Evolutionary conservation across 2,329 filamentous ascomycete genomes (phyloP).

Genomic region (Purpureocillium takamizusanense): DNA sequence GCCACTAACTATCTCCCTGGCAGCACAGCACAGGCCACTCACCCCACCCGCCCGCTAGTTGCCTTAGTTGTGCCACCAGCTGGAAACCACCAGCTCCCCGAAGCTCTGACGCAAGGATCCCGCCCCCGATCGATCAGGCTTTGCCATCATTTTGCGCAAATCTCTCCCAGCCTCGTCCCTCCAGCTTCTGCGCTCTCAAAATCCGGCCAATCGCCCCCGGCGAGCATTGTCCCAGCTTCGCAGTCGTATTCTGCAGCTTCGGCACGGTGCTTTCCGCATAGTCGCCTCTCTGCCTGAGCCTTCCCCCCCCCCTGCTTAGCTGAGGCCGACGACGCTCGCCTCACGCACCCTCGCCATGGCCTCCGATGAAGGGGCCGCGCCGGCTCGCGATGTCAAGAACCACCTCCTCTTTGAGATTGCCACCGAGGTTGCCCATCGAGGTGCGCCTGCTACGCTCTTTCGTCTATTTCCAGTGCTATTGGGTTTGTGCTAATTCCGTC

Average conservation of each 20-base stretch:
- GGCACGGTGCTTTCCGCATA: neutral
- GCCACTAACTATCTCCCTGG: too few relatives aligned
- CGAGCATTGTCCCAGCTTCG: neutral
- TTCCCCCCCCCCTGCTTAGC: neutral
- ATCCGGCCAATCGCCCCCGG: too few relatives aligned
- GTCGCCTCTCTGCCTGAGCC: too few relatives aligned
- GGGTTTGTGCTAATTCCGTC: constrained; percentile 6
- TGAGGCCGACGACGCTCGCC: neutral
- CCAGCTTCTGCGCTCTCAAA: too few relatives aligned
- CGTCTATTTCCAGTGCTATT: constrained; percentile 2
- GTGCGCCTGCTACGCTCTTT: constrained; percentile 26
- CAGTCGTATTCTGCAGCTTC: constrained; percentile 1
- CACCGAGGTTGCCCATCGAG: constrained; percentile 94
- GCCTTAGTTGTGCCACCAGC: too few relatives aligned
- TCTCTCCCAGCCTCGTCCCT: too few relatives aligned
- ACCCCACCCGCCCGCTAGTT: too few relatives aligned
- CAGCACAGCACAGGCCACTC: too few relatives aligned
- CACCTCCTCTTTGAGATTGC: constrained; percentile 95
- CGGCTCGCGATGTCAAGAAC: constrained; percentile 72
- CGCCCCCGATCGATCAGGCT: too few relatives aligned
- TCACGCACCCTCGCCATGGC: constrained; percentile 28
- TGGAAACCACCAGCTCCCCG: too few relatives aligned
- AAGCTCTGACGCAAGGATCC: too few relatives aligned
- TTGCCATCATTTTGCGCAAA: too few relatives aligned
- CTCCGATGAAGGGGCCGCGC: constrained; percentile 28